Evolutionary conservation across 2,329 filamentous ascomycete species (phyloP), one percentile per base, ranked within the genome.

Genomic region (Pyricularia grisea): DNA sequence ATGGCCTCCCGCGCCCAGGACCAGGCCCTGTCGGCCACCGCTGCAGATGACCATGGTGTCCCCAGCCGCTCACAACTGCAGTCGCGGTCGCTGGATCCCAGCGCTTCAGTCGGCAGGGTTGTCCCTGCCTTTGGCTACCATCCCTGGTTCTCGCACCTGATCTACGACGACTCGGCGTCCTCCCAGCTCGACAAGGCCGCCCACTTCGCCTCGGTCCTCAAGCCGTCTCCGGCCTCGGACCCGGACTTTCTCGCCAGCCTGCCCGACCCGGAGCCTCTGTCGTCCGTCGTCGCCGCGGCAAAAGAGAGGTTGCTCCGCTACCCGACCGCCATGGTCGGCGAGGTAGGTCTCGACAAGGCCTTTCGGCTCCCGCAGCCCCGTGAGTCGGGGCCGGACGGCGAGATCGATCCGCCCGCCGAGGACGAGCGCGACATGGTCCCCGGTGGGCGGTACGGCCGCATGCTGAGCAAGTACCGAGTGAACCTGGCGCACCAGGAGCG

Each of bases 111-210:
- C 67, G 14, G 2, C 23, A 76, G 74, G 23, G 72, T 83, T 67
- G 74, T 94, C 3, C 90, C 92, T 0, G 88, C 88, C n/a, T 94
- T 94, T 78, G 92, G 92, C 25, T 94, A 92, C 91, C 92, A 95
- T 76, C 92, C 92, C 0, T 95, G 92, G 92, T 94, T 94, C 77
- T 90, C 91, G 0, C 83, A 94, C 76, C 88, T 92, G 72, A 84
- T 95, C 74, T 92, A 88, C 75, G 85, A 89, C 74, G 88, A 92
- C 76, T 31, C 69, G 58, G 70, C 68, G 70, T 72, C 2, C 72
- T 74, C 10, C n/a, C 12, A 68, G 67, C 50, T 28, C 23, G 31
- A 84, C 73, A 85, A 84, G 80, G 70, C 73, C 71, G 70, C 77
- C 7, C 91, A 94, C 77, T 94, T 94, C 75, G 80, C 83, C 69